Evolutionary conservation across 371 early-diverging fungal species (phyloP), one percentile per base, ranked within the genome.

Genomic region (Smittium culicis): DNA sequence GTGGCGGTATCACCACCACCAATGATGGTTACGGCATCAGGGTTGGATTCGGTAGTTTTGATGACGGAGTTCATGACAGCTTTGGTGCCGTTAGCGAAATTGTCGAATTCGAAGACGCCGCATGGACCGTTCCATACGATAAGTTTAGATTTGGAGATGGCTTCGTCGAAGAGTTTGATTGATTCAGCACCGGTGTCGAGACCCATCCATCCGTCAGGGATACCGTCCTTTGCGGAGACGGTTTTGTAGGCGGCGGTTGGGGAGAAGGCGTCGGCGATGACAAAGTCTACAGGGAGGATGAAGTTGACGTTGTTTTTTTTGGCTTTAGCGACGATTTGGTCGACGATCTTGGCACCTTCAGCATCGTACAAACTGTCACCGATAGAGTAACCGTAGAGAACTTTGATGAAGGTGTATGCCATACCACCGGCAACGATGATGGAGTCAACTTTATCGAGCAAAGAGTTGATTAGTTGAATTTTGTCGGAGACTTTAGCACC

Each of bases 401-500:
- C 83, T 86, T 97, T 95, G 81, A 91, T 85, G 86, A 99, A 96
- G 66, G 98, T 96, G 82, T 93, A 96, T 69, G 94, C 92, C 95
- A 99, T 95, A 66, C 94, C 97, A 72, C 98, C 98, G 72, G 90
- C 89, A 70, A 99, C 88, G 72, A 97, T 95, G 85, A 89, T 86
- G 68, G 83, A 69, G 75, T 91, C 81, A 68, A 91, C 89, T 84
- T 90, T 89, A 80, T 94, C 94, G 61, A 97, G 79, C 72, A 97
- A 86, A 82, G 90, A 95, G 70, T 96, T 88, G 73, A 99, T 96
- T 72, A 99, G 85, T 82, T 88, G 87, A 78, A 98, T 96, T 87
- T 99, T 99, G 81, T 99, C 99, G 54, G 92, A 89, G 35, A 98
- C 93, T 85, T 98, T 99, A 81, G 97, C 96, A 68, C 98, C 99